Evolutionary conservation across 352 stramenopile species (phyloP).

Genomic region (Phytophthora ramorum): DNA sequence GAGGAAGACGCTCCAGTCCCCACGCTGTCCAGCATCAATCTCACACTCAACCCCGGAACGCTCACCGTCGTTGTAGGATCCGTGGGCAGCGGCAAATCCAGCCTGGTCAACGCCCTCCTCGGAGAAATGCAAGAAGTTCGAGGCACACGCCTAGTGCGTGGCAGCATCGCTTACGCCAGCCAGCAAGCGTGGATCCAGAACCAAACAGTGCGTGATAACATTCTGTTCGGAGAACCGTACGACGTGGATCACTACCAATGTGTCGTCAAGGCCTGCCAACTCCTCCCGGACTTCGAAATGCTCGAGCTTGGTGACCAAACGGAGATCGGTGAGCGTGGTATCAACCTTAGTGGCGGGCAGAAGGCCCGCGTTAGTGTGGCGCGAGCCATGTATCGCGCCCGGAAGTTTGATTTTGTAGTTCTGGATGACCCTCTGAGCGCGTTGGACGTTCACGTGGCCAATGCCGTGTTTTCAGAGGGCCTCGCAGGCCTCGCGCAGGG

Average conservation of each 20-base stretch:
- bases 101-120: conserved; percentile 53
- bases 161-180: conserved; percentile 72
- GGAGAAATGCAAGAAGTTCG: conserved; percentile 52
- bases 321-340: conserved; percentile 94
- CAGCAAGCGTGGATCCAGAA: conserved; percentile 94
- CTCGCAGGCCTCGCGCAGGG: conserved; percentile 64
- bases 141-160: conserved; percentile 30
- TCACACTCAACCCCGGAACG: conserved; percentile 60
- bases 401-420: conserved; percentile 90
- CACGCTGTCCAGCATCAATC: conserved; percentile 41
- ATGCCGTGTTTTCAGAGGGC: conserved; percentile 92
- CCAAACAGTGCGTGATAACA: conserved; percentile 72
- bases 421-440: conserved; percentile 86
- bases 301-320: conserved; percentile 89
- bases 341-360: conserved; percentile 94
- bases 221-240: conserved; percentile 37
- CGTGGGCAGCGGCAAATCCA: conserved; percentile 63
- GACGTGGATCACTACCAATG: conserved; percentile 36
- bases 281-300: conserved; percentile 82
- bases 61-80: conserved; percentile 53
- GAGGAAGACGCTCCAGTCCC: conserved; percentile 9
- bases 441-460: conserved; percentile 47
- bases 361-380: conserved; percentile 87
- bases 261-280: conserved; percentile 70
- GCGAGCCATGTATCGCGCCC: conserved; percentile 88